Evolutionary conservation across 1,139 yeast species (phyloP), one percentile per base, ranked within the genome.

Genomic region (Kodamaea derodonti): DNA sequence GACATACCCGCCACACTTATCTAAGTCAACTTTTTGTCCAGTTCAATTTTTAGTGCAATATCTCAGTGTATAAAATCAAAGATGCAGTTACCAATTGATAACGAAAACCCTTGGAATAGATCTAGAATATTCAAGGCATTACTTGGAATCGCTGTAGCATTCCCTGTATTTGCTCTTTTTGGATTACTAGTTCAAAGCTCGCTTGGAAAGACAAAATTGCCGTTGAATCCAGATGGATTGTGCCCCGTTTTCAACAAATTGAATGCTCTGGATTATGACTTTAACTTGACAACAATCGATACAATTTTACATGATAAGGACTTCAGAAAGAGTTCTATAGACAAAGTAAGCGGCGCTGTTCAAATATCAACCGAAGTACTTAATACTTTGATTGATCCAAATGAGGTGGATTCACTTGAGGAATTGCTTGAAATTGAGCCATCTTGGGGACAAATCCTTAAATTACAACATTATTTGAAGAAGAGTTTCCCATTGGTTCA

Each of bases 361-460:
- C 68, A 67, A 46, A 61, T 81, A 32, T 78, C 84, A 13, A 81
- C 92, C 5, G 79, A 75, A 46, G 69, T 77, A 13, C 75, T 62
- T 41, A 94, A 84, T 51, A 65, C 62, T 8, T 56, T 62, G 52
- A 48, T 51, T 7, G 54, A 54, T 33, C 65, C 64, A 0, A 16
- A 13, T 11, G 36, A 27, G 3, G 27, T 29, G 16, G 34, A 27
- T 13, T 10, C 32, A 4, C 11, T 33, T 8, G 52, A 56, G 15
- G 61, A 57, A 16, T 48, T 61, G 35, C 58, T 51, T 39, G 37
- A 55, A 33, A 27, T 54, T 25, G 44, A 45, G 14, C 47, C 47
- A 0, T 34, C 35, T 29, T 65, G 70, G 71, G 38, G 52, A 24
- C 58, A 42, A 31, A 69, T 55, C 40, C 52, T 37, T 30, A 41